Conservation (phyloP, 1,139 yeast genomes). For the Sugiyamaella paludigena region DNA sequence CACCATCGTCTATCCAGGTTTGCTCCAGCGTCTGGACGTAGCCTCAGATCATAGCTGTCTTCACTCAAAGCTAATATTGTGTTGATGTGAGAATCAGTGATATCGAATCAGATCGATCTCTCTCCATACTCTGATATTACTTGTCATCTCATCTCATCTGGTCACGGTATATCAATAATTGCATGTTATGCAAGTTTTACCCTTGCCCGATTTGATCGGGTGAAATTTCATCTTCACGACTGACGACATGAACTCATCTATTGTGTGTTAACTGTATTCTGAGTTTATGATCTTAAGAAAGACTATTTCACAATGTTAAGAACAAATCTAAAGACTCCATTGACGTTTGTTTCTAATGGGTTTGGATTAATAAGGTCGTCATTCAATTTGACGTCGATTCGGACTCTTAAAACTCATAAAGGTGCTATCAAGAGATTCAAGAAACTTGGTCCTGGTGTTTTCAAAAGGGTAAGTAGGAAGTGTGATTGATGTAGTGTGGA, state of each 20-base stretch:
- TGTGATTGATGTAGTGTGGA: background rate
- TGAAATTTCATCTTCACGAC: conserved; percentile 8
- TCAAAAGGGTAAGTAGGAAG: conserved; percentile 41
- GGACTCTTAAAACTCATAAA: conserved; percentile 54
- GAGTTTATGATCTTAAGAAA: background rate
- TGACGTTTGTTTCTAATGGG: background rate
- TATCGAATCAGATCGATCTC: no score
- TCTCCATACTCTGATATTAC: no score
- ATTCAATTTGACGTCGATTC: background rate
- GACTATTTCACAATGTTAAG: background rate
- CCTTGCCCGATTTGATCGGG: background rate
- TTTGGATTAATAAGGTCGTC: background rate
- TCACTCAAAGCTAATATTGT: no score
- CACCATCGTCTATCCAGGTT: no score
- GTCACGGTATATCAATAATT: no score
- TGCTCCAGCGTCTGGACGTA: no score
- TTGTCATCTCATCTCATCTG: no score
- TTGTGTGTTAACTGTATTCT: no score
- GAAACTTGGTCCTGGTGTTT: conserved; percentile 59
- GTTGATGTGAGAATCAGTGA: no score
- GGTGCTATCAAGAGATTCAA: conserved; percentile 84
- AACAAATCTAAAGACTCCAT: background rate
- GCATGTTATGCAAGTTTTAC: no score
- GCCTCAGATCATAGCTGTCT: no score
- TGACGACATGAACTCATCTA: conserved; percentile 1